These are phyloP conservation scores for Xylariomycetidae sp. DNA, from an alignment of 2,329 filamentous ascomycete genomes.

Conservation along the genomic window DNA sequence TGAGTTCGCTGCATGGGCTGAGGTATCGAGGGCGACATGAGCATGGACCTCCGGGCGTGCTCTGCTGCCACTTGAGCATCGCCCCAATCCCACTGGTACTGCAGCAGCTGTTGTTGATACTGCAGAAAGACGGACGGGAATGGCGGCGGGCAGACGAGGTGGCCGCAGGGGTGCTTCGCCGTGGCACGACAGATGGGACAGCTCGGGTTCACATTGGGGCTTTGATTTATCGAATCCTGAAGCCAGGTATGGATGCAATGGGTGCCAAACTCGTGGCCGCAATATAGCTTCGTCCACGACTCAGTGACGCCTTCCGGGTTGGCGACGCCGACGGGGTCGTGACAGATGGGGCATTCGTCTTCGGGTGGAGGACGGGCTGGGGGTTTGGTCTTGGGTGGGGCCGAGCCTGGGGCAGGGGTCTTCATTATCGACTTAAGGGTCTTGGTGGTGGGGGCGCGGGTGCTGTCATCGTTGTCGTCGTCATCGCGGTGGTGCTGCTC, in stretches of 20 bases:
- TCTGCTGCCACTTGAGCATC: background rate
- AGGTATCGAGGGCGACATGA: background rate
- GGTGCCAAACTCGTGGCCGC: slow-evolving; percentile 39
- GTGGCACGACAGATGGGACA: slow-evolving; percentile 37
- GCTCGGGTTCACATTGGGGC: slow-evolving; percentile 25
- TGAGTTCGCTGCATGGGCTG: slow-evolving; percentile 3
- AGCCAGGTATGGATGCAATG: slow-evolving; percentile 41
- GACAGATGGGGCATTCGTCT: slow-evolving; percentile 40
- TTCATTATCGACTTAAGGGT: too few relatives aligned
- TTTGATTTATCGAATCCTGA: slow-evolving; percentile 28
- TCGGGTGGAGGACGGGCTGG: too few relatives aligned
- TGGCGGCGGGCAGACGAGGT: slow-evolving; percentile 18
- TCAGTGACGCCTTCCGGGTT: slow-evolving; percentile 35
- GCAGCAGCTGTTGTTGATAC: slow-evolving; percentile 1
- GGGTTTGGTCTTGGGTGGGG: too few relatives aligned
- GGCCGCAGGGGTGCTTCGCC: slow-evolving; percentile 27
- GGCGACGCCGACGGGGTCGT: slow-evolving; percentile 33
- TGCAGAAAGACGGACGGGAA: slow-evolving; percentile 9
- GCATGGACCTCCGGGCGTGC: background rate
- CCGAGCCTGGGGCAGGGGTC: too few relatives aligned
- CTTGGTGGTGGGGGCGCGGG: too few relatives aligned
- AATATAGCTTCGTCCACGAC: slow-evolving; percentile 36
- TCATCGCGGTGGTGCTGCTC: too few relatives aligned
- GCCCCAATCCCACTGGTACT: too few relatives aligned
- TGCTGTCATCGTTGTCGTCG: too few relatives aligned